Base-by-base conservation (phyloP, 2,329 filamentous ascomycete species). In the Macroventuria anomochaeta region DNA sequence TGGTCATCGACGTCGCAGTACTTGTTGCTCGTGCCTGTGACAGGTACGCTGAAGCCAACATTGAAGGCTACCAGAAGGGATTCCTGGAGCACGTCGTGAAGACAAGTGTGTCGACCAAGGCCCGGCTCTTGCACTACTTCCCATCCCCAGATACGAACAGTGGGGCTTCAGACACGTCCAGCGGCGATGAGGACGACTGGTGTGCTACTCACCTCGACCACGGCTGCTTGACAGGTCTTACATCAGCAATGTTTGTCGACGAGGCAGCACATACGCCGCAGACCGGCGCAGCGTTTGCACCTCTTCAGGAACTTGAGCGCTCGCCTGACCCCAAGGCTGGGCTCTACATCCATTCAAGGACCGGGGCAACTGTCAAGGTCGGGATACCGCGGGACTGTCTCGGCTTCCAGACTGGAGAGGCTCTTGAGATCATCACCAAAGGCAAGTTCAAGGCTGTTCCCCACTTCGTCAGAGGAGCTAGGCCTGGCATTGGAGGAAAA, bases 171-270 rank as follows among this genome's bases (percentile, higher is more conserved):
- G 53, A 53, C 25, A 37, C 53, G 3, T 38, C 53, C 2, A 57
- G 53, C 11, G 69, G 77, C 75, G 76, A 77, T n/a, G 88, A 91
- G 56, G 93, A 97, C 74, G 90, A 96, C 76, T 99, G 95, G 95
- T 99, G 93, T 74, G 90, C 92, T 7, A 91, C 89, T 1, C 90
- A 95, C 72, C 80, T 95, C 51, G 93, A 97, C 74, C 92, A 97
- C 67, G 92, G 95, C 36, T 97, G 93, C 71, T 82, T 99, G 26
- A 99, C 95, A 0, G 93, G 93, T 12, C 81, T 99, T 28, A 99
- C 95, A 0, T 93, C 89, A 2, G 93, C 93, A 63, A 96, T 97
- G 92, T 97, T 96, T 74, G 83, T 97, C 58, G 91, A 97, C 69
- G 93, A 97, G 77, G 76, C 77, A 0, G 71, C 70, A 8, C 68